Conservation (phyloP, 345 rosid species). For the Citrus mangshanensis region DNA sequence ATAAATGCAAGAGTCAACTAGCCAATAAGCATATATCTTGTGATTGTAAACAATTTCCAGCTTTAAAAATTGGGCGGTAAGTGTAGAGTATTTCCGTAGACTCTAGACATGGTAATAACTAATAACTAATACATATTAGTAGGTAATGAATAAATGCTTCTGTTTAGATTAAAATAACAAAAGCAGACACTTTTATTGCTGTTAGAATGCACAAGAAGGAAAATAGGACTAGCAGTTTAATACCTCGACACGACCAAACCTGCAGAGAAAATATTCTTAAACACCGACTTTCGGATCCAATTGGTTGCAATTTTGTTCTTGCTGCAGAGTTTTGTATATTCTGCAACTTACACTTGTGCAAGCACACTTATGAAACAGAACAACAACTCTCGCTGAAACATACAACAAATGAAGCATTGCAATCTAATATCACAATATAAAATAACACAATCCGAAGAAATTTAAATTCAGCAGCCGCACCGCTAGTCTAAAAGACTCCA, state of each 20-base stretch:
- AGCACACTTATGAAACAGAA: not conserved
- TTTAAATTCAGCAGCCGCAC: not conserved
- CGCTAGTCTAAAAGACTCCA: slow-evolving; percentile 42
- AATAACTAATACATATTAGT: not conserved
- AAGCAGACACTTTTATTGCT: not conserved
- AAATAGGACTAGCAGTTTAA: not conserved
- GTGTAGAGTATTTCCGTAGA: not conserved
- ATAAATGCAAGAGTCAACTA: not conserved
- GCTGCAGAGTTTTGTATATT: not conserved
- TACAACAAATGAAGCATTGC: not conserved
- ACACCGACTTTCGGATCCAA: not conserved
- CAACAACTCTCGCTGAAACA: not conserved
- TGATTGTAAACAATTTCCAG: not conserved
- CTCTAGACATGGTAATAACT: not conserved
- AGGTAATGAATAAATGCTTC: not conserved
- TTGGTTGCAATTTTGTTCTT: not conserved
- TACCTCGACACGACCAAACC: not conserved
- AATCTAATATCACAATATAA: not conserved
- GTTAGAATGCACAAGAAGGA: not conserved
- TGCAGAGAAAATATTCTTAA: not conserved
- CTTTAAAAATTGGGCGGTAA: not conserved
- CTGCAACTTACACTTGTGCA: not conserved
- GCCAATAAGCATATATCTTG: not conserved
- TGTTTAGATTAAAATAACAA: not conserved
- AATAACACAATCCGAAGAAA: not conserved